Evolutionary conservation across 2,329 filamentous ascomycete genomes (phyloP).

Genomic region (Colletotrichum horii): DNA sequence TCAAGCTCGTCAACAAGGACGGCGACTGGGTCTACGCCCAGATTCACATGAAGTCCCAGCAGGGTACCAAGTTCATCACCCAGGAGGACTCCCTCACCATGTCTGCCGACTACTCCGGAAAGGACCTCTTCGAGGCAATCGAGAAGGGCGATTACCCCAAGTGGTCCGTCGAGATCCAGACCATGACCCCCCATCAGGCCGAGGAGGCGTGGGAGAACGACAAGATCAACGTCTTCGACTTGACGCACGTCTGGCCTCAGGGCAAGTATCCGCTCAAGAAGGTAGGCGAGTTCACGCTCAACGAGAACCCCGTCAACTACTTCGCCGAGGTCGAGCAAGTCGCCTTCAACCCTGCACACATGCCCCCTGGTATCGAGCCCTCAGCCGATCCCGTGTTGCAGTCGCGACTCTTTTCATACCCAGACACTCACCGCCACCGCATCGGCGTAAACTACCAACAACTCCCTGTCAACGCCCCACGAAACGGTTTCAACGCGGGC

Average conservation of each 20-base stretch:
- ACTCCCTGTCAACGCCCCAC: conserved; percentile 64
- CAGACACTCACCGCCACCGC: conserved; percentile 67
- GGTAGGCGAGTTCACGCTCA: conserved; percentile 67
- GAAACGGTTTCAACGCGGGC: conserved; percentile 59
- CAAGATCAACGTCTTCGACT: conserved; percentile 58
- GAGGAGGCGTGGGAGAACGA: conserved; percentile 37
- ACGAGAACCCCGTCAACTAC: conserved; percentile 70
- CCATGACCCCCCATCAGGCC: conserved; percentile 57
- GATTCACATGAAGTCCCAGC: conserved; percentile 52
- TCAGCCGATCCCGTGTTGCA: conserved; percentile 68
- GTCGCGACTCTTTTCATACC: conserved; percentile 64
- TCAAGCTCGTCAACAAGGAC: conserved; percentile 47
- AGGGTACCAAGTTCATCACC: conserved; percentile 49
- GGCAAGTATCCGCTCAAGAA: conserved; percentile 65
- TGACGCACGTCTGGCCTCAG: conserved; percentile 63
- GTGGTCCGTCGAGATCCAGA: conserved; percentile 60
- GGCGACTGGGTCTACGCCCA: conserved; percentile 56
- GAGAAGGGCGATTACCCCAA: conserved; percentile 47
- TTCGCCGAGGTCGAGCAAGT: conserved; percentile 73
- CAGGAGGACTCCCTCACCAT: conserved; percentile 38
- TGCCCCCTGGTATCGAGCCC: conserved; percentile 68
- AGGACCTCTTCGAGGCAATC: conserved; percentile 43
- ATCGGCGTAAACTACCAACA: conserved; percentile 69
- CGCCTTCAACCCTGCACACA: conserved; percentile 67
- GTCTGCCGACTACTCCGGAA: conserved; percentile 56